A percentile compares a stretch with the other conserved stretches of the same genome.
Conservation (phyloP, 2,329 filamentous ascomycete genomes). For the Diaporthe helianthi region DNA sequence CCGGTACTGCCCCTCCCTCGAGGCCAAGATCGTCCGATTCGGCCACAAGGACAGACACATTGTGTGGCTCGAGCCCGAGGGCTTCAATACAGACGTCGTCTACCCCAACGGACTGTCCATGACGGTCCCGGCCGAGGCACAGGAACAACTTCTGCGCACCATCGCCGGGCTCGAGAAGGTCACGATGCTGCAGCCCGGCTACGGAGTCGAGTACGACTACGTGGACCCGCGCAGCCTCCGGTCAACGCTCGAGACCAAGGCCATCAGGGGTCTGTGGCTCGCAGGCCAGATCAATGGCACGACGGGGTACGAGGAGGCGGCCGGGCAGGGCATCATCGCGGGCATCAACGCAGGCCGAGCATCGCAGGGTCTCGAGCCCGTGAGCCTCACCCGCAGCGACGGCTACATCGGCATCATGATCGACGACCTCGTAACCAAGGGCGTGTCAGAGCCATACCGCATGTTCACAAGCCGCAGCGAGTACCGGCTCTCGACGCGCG, state of each 20-base stretch:
- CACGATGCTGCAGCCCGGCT: slow-evolving; percentile 91
- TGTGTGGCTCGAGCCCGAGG: slow-evolving; percentile 97
- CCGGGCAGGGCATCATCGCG: slow-evolving; percentile 89
- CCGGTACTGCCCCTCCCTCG: slow-evolving; percentile 92
- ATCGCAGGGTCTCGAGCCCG: slow-evolving; percentile 67
- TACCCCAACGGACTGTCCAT: slow-evolving; percentile 98
- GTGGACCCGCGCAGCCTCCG: slow-evolving; percentile 89
- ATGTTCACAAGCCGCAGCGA: slow-evolving; percentile 98
- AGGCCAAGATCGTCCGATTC: slow-evolving; percentile 93
- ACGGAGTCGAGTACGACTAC: slow-evolving; percentile 98
- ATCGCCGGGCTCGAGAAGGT: slow-evolving; percentile 89
- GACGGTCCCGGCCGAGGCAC: slow-evolving; percentile 89
- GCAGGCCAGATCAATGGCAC: slow-evolving; percentile 98
- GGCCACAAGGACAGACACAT: slow-evolving; percentile 81
- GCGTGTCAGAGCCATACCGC: slow-evolving; percentile 94
- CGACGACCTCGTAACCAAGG: slow-evolving; percentile 95
- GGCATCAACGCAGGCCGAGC: slow-evolving; percentile 93
- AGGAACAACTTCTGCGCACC: slow-evolving; percentile 84
- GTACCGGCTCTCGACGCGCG: slow-evolving; percentile 89
- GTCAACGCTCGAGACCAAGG: slow-evolving; percentile 92
- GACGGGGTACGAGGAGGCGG: slow-evolving; percentile 97
- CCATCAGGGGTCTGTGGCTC: slow-evolving; percentile 85
- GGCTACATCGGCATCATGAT: slow-evolving; percentile 99
- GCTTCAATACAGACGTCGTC: slow-evolving; percentile 86
- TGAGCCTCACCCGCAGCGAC: slow-evolving; percentile 80